Percentiles rank a stretch among this genome's conserved stretches.
Evolutionary conservation across 306 rosid species (phyloP).

Genomic region (Macrotyloma uniflorum): DNA sequence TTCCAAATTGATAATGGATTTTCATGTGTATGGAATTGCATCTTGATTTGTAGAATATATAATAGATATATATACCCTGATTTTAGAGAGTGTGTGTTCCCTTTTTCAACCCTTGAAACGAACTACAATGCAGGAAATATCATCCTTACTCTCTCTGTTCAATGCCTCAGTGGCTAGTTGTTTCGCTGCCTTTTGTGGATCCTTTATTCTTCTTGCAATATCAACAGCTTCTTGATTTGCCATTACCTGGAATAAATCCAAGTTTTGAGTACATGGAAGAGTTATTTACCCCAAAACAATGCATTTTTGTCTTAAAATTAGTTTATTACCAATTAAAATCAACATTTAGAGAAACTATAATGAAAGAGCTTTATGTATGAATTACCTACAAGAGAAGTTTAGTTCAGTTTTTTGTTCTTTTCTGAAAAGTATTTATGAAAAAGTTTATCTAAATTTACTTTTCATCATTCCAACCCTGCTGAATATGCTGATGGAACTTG

Average conservation of each 20-base stretch:
- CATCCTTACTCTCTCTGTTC: constrained; percentile 83
- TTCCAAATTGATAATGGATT: constrained; percentile 36
- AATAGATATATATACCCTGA: constrained; percentile 39
- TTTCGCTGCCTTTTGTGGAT: constrained; percentile 79
- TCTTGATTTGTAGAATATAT: constrained; percentile 20
- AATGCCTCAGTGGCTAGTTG: constrained; percentile 70
- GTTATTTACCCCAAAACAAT: neutral
- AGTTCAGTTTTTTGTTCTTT: too few relatives aligned
- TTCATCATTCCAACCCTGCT: neutral
- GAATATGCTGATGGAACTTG: neutral
- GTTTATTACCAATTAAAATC: too few relatives aligned
- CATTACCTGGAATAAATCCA: constrained; percentile 63
- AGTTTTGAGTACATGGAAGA: neutral
- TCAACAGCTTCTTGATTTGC: constrained; percentile 88
- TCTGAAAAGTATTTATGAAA: too few relatives aligned
- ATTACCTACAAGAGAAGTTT: neutral
- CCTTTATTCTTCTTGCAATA: constrained; percentile 65
- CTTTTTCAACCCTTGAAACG: constrained; percentile 69
- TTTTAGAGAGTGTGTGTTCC: constrained; percentile 4
- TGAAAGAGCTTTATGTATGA: neutral
- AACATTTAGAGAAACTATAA: too few relatives aligned
- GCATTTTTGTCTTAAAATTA: too few relatives aligned
- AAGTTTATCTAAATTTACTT: too few relatives aligned
- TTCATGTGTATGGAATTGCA: constrained; percentile 25
- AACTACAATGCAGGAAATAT: constrained; percentile 82